Evolutionary conservation across 176 grass and related monocot genomes (phyloP), one percentile per base, ranked within the genome.

Genomic region (Pontederia crassipes): DNA sequence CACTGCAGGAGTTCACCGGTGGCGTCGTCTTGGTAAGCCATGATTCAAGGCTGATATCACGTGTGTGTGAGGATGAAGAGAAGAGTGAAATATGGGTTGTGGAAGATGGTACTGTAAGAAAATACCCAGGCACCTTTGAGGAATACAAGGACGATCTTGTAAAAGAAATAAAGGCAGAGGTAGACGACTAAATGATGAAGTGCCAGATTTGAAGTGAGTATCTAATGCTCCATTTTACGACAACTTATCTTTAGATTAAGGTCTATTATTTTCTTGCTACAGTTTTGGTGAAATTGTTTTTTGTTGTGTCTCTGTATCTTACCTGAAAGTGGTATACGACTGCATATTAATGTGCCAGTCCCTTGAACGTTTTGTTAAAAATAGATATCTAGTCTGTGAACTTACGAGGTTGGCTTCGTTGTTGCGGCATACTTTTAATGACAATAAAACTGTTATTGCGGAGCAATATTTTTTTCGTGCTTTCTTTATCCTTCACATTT

Each of bases 71-170:
- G 6, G 64, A 97, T 68, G 92, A 91, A 75, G 66, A 88, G 53
- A 97, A 69, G 55, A 91, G 87, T 20, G 73, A 97, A 76, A 88
- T 97, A 73, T 97, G 92, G 92, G 74, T 97, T 51, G 92, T 97
- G 58, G 92, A 97, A 58, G 87, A 91, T 55, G 92, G 92, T 20
- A 91, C 92, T 17, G 92, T 97, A 55, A 74, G 78, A 8, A 88
- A 74, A 75, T 97, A 70, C 17, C 76, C 89, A 12, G 87, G 84
- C 28, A 79, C 73, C 8, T 97, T 97, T 75, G 81, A 97, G 58
- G 92, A 97, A 46, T 91, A 97, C 71, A 97, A 97, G 81, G 92
- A 97, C 63, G 92, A 97, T 57, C 79, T 97, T 9, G 62, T 91
- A 73, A 81, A 73, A 54, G 87, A 97, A 80, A 97, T 97, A 6